These are phyloP conservation scores for Pigoraptor vietnamica DNA, from an alignment of 78 protist species.

Conservation along the genomic window DNA sequence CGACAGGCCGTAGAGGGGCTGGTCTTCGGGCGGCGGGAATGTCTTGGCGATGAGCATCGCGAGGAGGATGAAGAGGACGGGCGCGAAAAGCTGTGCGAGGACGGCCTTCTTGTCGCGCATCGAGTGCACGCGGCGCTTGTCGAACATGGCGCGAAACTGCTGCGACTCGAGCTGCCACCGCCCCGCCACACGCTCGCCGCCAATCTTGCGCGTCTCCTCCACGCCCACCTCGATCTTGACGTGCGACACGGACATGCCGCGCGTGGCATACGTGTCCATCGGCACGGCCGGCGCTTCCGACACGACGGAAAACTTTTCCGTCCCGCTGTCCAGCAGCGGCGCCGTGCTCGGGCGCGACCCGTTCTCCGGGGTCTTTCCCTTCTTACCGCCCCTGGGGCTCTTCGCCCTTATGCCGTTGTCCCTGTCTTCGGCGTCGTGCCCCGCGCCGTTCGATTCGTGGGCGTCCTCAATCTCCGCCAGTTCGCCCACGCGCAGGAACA, in stretches of 20 bases:
- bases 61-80: conserved; percentile 25
- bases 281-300: neutral
- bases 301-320: neutral
- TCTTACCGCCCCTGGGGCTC: too few relatives aligned
- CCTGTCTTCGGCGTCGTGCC: neutral
- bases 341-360: too few relatives aligned
- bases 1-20: neutral
- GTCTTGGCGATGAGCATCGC: conserved; percentile 32
- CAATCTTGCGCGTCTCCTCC: neutral
- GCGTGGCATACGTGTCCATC: neutral
- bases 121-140: conserved; percentile 35
- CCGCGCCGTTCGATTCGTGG: too few relatives aligned
- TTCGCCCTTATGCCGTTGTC: neutral
- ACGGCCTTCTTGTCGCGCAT: conserved; percentile 7
- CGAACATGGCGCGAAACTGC: conserved; percentile 10
- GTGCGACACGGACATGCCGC: neutral
- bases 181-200: neutral
- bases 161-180: neutral
- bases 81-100: conserved; percentile 13
- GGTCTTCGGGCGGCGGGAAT: neutral
- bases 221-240: neutral
- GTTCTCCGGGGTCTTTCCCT: too few relatives aligned
- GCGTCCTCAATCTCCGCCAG: neutral
- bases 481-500: conserved; percentile 35
- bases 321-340: neutral